Base-by-base conservation (phyloP, 495 filamentous ascomycete genomes). In the Astrothelium macrocarpum region DNA sequence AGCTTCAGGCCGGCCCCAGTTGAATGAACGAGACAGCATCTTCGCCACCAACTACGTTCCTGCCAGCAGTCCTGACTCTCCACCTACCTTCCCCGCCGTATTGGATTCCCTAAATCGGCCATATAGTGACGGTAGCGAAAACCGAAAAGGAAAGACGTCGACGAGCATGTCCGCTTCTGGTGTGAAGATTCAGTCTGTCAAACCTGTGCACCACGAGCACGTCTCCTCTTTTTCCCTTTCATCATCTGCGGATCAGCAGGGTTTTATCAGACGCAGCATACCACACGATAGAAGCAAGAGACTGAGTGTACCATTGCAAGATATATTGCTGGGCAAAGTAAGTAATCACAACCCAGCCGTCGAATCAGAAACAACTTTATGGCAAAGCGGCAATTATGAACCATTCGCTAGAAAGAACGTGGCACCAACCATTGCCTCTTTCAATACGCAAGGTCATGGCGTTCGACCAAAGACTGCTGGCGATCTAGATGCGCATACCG, bases 11-110 rank as follows among this genome's bases (percentile, higher is more conserved):
- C 65, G 61, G 45, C 82, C 82, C 31, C 82, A 82, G 71, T 71
- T 86, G 68, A 82, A 82, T 14, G 84, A 87, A 67, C 72, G 84
- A 62, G 84, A 87, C 63, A 84, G 80, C 71, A 86, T 86, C 71
- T 85, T 85, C 67, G 84, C 84, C 49, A 85, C 83, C 1, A 79
- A 83, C 64, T 86, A 85, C 68, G 72, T 80, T 0, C 75, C 75
- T 46, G 77, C 79, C 49, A 81, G 81, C 62, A 80, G 74, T 68
- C 81, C 83, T 65, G 77, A 56, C 25, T 56, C 49, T 9, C 49
- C 49, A 9, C 49, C 49, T 9, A 26, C 4, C 49, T 56, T 49
- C 20, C 45, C 49, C 29, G 2, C 25, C 7, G 25, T 28, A 28
- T 29, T 29, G 25, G 49, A 29, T 5, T 2, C n/a, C 7, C 10